Evolutionary conservation across 331 rosid species (phyloP), one percentile per base, ranked within the genome.

Genomic region (Spiraea crenata): DNA sequence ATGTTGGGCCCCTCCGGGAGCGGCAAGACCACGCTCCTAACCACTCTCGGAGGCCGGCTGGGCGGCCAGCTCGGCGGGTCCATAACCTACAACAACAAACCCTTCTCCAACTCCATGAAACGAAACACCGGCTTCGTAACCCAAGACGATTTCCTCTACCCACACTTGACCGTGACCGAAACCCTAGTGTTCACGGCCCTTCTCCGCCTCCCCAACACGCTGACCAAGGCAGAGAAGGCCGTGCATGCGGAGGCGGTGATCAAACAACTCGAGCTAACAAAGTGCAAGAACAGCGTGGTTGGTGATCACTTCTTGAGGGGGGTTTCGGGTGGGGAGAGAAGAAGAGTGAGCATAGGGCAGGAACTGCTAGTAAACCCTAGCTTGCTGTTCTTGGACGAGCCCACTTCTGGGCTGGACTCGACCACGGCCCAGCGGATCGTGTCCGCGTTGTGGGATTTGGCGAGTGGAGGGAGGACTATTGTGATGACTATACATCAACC

Each of bases 1-100:
- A 89, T 89, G 93, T 45, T 92, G 8, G 97, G 97, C 19, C 97
- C 97, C 20, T 92, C 97, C 0, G 97, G 97, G 14, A 87, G 93
- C 20, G 97, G 97, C 58, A 92, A 92, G 80, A 92, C 97, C 10
- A 89, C 97, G 2, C 82, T 92, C 0, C 73, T 92, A 3, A 87
- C 91, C 4, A 90, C 96, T 2, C 19, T 92, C 9, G 96, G 96
- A 2, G 92, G 96, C 2, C 77, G 96, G 13, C 82, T 85, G 6
- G 77, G 82, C 11, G 90, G 89, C 3, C 71, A 42, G 1, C 89
- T 91, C 3, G 3, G 19, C 1, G 97, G 97, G 48, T 65, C 35
- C 63, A 80, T 92, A 71, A 80, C 90, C 31, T 89, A 92, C 81
- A 89, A 85, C 55, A 85, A 79, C 17, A 40, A 82, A n/a, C 66